Conservation (phyloP, 2,329 filamentous ascomycete species). For the Diaporthe citriasiana region DNA sequence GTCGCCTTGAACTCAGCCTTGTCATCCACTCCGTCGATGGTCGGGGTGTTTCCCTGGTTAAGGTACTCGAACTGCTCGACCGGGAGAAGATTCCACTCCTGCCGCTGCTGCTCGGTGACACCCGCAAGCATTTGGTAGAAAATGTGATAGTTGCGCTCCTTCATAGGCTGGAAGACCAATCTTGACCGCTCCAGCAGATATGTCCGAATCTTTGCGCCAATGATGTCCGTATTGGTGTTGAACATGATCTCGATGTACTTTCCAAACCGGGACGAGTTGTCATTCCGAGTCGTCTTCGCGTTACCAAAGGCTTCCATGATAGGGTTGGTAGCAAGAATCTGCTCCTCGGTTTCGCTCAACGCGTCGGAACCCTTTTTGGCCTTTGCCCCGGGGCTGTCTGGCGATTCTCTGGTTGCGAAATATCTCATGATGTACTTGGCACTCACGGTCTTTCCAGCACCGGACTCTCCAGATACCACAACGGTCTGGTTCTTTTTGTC, state of each 20-base stretch:
- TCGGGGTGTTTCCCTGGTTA: constrained; percentile 92
- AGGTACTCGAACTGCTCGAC: constrained; percentile 96
- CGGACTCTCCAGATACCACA: constrained; percentile 98
- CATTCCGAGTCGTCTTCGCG: constrained; percentile 99
- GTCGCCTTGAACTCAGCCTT: constrained; percentile 94
- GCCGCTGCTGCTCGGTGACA: constrained; percentile 84
- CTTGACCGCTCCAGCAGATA: constrained; percentile 96
- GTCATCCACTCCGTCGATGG: constrained; percentile 95
- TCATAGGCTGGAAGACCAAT: constrained; percentile 96
- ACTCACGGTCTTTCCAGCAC: constrained; percentile 98
- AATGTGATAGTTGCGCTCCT: constrained; percentile 98
- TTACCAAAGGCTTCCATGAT: constrained; percentile 99
- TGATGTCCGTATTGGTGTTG: constrained; percentile 93
- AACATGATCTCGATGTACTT: constrained; percentile 99
- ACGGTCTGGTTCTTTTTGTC: constrained; percentile 98
- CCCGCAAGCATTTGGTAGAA: constrained; percentile 98
- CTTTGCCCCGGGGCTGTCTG: constrained; percentile 85
- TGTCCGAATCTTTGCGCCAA: constrained; percentile 96
- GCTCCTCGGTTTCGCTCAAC: constrained; percentile 99
- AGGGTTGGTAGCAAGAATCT: constrained; percentile 97
- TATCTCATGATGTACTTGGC: constrained; percentile 99
- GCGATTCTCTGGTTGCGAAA: constrained; percentile 96
- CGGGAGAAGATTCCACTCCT: constrained; percentile 83
- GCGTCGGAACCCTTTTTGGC: constrained; percentile 80
- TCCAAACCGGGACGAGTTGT: constrained; percentile 98